Conservation (phyloP, 441 rosid genomes). For the Gossypium davidsonii region DNA sequence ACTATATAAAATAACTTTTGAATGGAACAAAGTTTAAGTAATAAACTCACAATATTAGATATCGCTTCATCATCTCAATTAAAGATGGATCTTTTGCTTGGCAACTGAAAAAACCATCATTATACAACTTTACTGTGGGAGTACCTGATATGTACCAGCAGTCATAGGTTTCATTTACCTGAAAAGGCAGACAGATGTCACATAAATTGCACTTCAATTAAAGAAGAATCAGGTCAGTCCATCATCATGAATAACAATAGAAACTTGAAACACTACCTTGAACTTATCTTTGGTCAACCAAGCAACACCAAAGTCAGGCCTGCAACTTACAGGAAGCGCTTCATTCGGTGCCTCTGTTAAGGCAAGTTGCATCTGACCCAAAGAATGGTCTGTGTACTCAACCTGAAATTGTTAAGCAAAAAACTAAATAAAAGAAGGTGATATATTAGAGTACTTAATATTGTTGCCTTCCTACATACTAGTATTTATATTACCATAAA, state of each 20-base stretch:
- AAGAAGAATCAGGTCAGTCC: not conserved
- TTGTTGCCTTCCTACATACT: not conserved
- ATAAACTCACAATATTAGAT: slow-evolving; percentile 53
- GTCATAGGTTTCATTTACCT: slow-evolving; percentile 85
- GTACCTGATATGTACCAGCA: slow-evolving; percentile 74
- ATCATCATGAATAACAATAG: not conserved
- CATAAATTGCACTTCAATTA: not conserved
- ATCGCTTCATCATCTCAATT: slow-evolving; percentile 46
- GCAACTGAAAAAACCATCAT: slow-evolving; percentile 61
- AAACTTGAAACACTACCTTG: slow-evolving; percentile 41
- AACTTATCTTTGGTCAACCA: slow-evolving; percentile 71
- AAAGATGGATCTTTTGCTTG: slow-evolving; percentile 54
- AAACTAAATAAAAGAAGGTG: not conserved
- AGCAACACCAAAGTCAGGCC: slow-evolving; percentile 73
- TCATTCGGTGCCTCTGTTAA: slow-evolving; percentile 81
- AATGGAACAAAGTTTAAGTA: not conserved
- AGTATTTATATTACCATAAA: not conserved
- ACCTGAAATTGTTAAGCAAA: slow-evolving; percentile 38
- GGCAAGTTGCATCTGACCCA: slow-evolving; percentile 55
- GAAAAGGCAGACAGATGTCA: slow-evolving; percentile 15
- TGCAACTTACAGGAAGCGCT: slow-evolving; percentile 79
- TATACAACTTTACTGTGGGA: slow-evolving; percentile 65
- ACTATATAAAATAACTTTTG: not conserved
- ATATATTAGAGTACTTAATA: not conserved
- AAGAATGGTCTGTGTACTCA: slow-evolving; percentile 61